phyloP scores from a whole-genome alignment of 768 basidiomycete species.

The Mycena leptocephala region DNA sequence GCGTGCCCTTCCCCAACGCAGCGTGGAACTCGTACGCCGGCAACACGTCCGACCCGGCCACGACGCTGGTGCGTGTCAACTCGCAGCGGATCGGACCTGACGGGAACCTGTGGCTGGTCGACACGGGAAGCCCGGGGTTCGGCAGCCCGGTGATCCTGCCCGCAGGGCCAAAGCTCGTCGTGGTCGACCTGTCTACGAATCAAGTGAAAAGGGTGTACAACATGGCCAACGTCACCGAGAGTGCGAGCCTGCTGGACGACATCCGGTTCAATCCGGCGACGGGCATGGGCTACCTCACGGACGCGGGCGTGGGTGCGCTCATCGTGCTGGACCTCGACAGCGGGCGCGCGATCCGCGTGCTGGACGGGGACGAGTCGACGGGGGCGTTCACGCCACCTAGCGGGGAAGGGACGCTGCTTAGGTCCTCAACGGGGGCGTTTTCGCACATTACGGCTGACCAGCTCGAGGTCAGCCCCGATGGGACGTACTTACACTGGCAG shows the following conservation, averaged over 20 bases:
- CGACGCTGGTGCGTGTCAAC: slow-evolving; percentile 6
- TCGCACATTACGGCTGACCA: slow-evolving; percentile 4
- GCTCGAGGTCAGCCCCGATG: slow-evolving; percentile 14
- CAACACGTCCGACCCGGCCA: slow-evolving; percentile 13
- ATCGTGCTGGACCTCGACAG: slow-evolving; percentile 13
- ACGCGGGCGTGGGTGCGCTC: slow-evolving; percentile 11
- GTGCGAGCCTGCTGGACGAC: slow-evolving; percentile 11
- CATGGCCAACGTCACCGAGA: slow-evolving; percentile 13
- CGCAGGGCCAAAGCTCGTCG: slow-evolving; percentile 11
- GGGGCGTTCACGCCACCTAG: slow-evolving; percentile 10
- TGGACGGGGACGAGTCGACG: slow-evolving; percentile 11
- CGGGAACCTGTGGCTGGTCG: slow-evolving; percentile 14
- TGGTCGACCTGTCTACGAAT: slow-evolving; percentile 12
- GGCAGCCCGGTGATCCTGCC: slow-evolving; percentile 12
- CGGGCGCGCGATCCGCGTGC: slow-evolving; percentile 12
- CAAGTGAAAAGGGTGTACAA: slow-evolving; percentile 16
- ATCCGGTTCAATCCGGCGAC: slow-evolving; percentile 14
- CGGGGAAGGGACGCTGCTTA: slow-evolving; percentile 13
- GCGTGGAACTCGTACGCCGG: slow-evolving; percentile 14
- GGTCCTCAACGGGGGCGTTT: slow-evolving; percentile 10
- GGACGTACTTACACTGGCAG: slow-evolving; percentile 10
- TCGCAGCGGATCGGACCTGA: slow-evolving; percentile 13
- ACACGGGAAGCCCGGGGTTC: slow-evolving; percentile 14
- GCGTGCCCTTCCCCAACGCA: slow-evolving; percentile 10
- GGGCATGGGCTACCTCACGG: slow-evolving; percentile 14